Base-by-base conservation (phyloP, 2,329 filamentous ascomycete species). In the Exophiala sp. region DNA sequence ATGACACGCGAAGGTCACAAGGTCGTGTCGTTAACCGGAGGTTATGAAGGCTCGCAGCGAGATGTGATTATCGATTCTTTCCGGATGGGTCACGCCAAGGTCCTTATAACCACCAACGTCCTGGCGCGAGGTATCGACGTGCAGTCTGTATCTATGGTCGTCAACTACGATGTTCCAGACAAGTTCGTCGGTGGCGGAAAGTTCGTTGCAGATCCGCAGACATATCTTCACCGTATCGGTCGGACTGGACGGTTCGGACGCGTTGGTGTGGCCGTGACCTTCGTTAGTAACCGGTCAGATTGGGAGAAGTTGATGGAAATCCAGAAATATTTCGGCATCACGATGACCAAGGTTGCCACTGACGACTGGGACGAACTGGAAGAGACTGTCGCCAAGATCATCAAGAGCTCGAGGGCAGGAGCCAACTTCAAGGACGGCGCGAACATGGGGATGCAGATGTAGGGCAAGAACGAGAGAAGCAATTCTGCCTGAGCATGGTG, bases 41-140 rank as follows among this genome's bases (percentile, higher is more conserved):
- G 85, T 32, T 83, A 91, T 55, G 90, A 97, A 57, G 90, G 89
- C 21, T 72, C 71, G 27, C 83, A 90, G 63, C 86, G 93, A 70
- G 93, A 98, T 63, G 72, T 77, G 1, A 80, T 97, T 54, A 83
- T 98, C 54, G 82, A 91, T 63, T 80, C 86, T 50, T 98, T 98
- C 79, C 83, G 93, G 51, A 79, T 73, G 38, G 91, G 91, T 32
- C 79, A 84, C 52, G 88, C 88, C 63, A 98, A 98, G 73, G 93
- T 98, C 7, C 83, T 98, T 55, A 96, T 98, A 64, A 94, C 93
- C 1, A 98, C 93, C 60, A 98, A 98, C 64, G 90, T 98, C 30
- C 79, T 98, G 51, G 87, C 93, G 7, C 89, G 93, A 65, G 93
- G 93, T 66, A 97, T 98, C 63, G 93, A 98, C 64, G 73, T 97